These are phyloP conservation scores for Solanum paucissectum DNA, from an alignment of 257 asterid species.

Conservation along the genomic window DNA sequence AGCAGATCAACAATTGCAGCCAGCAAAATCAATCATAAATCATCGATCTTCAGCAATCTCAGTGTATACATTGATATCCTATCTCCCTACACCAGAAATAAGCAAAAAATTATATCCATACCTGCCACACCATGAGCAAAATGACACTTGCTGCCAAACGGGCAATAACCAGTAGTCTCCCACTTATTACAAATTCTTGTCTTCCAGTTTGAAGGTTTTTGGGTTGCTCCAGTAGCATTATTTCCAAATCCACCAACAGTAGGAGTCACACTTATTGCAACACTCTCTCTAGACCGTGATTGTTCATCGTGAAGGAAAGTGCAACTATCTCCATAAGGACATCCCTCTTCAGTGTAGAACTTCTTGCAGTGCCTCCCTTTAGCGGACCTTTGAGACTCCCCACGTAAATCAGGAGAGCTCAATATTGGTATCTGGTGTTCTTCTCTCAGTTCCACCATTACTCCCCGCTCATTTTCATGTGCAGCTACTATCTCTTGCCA, in stretches of 20 bases:
- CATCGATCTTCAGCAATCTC: not conserved
- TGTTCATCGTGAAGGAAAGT: slow-evolving; percentile 76
- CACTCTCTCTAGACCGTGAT: slow-evolving; percentile 62
- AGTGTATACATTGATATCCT: not conserved
- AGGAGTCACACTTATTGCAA: slow-evolving; percentile 65
- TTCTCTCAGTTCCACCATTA: slow-evolving; percentile 42
- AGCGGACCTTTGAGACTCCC: slow-evolving; percentile 55
- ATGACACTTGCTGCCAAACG: slow-evolving; percentile 79
- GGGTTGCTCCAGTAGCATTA: slow-evolving; percentile 21
- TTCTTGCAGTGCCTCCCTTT: slow-evolving; percentile 77
- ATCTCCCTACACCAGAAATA: not conserved
- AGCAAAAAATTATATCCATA: slow-evolving; percentile 6
- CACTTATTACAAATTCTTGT: slow-evolving; percentile 83
- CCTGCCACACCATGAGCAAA: slow-evolving; percentile 79
- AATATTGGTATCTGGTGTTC: slow-evolving; percentile 55
- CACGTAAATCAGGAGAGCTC: slow-evolving; percentile 41
- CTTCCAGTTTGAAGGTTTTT: slow-evolving; percentile 82
- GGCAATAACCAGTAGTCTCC: slow-evolving; percentile 78
- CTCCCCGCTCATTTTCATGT: slow-evolving; percentile 41
- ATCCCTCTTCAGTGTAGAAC: slow-evolving; percentile 73
- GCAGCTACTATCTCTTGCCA: slow-evolving; percentile 82
- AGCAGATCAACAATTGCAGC: not conserved
- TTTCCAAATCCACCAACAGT: slow-evolving; percentile 39
- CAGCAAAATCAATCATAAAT: not conserved
- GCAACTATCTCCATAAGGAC: slow-evolving; percentile 81